These are phyloP conservation scores for Alternaria sp. DNA, from an alignment of 2,329 filamentous ascomycete species.

Conservation along the genomic window DNA sequence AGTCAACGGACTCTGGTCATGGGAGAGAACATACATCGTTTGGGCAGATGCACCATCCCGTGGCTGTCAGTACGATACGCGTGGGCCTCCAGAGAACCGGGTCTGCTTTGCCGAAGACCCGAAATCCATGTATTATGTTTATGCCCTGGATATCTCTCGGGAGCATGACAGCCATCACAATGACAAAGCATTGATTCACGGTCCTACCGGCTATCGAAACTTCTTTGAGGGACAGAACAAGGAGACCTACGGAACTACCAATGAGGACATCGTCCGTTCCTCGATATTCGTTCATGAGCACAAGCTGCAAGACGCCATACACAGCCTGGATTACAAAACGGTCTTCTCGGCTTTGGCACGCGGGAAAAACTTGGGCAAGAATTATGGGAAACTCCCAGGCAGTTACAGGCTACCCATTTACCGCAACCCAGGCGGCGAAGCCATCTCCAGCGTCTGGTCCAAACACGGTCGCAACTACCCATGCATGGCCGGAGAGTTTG, in stretches of 20 bases:
- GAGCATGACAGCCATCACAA: background rate
- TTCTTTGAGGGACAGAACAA: background rate
- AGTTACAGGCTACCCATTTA: constrained; percentile 22
- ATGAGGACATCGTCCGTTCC: constrained; percentile 14
- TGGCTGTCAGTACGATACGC: background rate
- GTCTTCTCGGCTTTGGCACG: background rate
- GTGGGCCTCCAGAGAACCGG: constrained; percentile 1
- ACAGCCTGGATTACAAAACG: background rate
- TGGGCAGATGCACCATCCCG: background rate
- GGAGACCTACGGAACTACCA: constrained; percentile 35
- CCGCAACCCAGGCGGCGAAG: constrained; percentile 23
- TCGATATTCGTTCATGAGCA: constrained; percentile 10
- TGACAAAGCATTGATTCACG: constrained; percentile 5
- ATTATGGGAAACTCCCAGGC: constrained; percentile 5
- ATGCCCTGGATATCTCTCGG: background rate
- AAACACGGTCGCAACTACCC: constrained; percentile 22
- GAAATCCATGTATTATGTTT: background rate
- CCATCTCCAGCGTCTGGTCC: constrained; percentile 22
- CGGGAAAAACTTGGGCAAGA: background rate
- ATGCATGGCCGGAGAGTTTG: constrained; percentile 32
- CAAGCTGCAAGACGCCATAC: constrained; percentile 1
- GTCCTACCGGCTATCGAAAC: constrained; percentile 12
- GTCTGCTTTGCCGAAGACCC: background rate
- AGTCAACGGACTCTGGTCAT: constrained; percentile 2
- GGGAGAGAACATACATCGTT: constrained; percentile 8